phyloP scores from a whole-genome alignment of 805 yeast genomes.

The Wickerhamiella musiphila region DNA sequence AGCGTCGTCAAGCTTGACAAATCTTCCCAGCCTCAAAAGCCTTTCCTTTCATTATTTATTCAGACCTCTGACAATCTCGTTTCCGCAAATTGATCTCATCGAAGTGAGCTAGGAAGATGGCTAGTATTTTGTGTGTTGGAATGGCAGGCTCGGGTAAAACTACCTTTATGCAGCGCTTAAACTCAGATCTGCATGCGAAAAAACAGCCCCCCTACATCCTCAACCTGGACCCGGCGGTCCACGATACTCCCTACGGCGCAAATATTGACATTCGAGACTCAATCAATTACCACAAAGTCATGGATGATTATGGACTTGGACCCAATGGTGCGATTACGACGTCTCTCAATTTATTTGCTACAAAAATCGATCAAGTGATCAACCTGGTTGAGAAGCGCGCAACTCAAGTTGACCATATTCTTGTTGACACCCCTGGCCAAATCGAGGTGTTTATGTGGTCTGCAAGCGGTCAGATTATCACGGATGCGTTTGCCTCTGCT shows the following conservation, averaged over 20 bases:
- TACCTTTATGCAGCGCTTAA: constrained; percentile 89
- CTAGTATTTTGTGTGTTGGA: constrained; percentile 34
- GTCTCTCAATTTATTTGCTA: constrained; percentile 74
- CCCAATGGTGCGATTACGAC: constrained; percentile 99
- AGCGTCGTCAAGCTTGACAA: neutral
- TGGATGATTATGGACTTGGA: constrained; percentile 85
- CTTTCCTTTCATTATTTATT: neutral
- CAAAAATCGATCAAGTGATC: constrained; percentile 92
- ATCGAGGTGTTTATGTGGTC: constrained; percentile 98
- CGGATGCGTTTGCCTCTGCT: constrained; percentile 90
- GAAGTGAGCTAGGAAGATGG: neutral
- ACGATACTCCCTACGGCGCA: constrained; percentile 82
- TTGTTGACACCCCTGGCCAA: constrained; percentile 96
- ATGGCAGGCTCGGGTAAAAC: constrained; percentile 87
- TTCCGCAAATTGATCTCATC: neutral
- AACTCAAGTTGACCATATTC: constrained; percentile 40
- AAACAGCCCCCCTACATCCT: constrained; percentile 71
- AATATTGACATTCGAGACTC: constrained; percentile 94
- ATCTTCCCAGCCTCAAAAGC: no score
- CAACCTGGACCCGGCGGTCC: constrained; percentile 91
- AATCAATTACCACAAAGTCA: constrained; percentile 84
- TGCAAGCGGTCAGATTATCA: constrained; percentile 90
- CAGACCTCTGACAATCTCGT: neutral
- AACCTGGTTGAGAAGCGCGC: constrained; percentile 65
- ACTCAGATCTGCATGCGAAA: constrained; percentile 65